Conservation (phyloP, 257 asterid species). For the Solanum appendiculatum region DNA sequence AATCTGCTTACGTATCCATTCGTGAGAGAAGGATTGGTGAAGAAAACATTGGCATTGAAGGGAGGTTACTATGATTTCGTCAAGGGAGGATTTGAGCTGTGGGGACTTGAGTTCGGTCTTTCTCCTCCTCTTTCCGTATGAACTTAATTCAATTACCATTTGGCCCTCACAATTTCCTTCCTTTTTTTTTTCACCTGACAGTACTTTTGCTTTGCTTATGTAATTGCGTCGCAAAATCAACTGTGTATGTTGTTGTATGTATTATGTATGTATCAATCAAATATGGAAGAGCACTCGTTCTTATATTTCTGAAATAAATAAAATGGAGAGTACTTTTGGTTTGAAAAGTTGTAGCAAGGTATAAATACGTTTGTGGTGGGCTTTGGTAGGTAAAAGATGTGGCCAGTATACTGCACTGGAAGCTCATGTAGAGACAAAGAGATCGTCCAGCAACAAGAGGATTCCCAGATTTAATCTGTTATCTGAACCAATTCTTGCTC, state of each 20-base stretch:
- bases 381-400: conserved; percentile 58
- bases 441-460: conserved; percentile 20
- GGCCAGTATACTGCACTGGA: conserved; percentile 68
- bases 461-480: background rate
- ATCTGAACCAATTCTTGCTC: background rate
- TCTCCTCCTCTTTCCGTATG: conserved; percentile 82
- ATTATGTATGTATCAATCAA: background rate
- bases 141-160: conserved; percentile 13
- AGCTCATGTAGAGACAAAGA: conserved; percentile 42
- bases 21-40: conserved; percentile 84
- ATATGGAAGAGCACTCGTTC: background rate
- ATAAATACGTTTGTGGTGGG: conserved; percentile 15
- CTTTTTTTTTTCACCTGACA: background rate
- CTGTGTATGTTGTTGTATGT: background rate
- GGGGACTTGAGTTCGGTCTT: conserved; percentile 76
- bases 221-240: background rate
- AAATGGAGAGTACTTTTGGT: background rate
- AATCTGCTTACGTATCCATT: conserved; percentile 80
- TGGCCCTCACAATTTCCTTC: background rate
- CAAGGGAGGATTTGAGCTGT: conserved; percentile 82
- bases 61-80: conserved; percentile 84
- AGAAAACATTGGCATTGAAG: conserved; percentile 71
- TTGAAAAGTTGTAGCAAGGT: background rate
- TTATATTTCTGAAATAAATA: background rate
- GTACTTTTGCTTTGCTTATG: background rate